Conservation (phyloP, 768 basidiomycete genomes). For the Cubamyces lactineus region DNA sequence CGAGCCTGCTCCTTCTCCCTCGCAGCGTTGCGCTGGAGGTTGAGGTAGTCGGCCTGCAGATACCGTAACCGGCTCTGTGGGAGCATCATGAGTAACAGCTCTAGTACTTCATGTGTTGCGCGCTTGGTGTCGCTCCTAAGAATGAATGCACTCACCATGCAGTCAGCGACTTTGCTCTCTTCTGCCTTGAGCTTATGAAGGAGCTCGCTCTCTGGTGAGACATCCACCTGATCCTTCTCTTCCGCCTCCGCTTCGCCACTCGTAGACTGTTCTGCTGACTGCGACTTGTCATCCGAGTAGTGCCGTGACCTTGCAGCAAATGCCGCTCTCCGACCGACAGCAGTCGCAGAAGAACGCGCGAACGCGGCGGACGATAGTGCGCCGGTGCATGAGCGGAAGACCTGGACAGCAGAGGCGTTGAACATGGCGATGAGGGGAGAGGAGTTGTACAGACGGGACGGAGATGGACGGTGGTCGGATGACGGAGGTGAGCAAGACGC, state of each 20-base stretch:
- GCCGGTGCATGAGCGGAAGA: constrained; percentile 63
- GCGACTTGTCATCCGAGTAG: constrained; percentile 61
- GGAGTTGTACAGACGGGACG: constrained; percentile 9
- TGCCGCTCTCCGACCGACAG: constrained; percentile 30
- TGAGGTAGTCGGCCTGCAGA: constrained; percentile 93
- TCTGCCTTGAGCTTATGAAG: constrained; percentile 73
- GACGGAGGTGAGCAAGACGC: constrained; percentile 29
- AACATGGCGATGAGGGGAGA: constrained; percentile 45
- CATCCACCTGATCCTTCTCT: constrained; percentile 32
- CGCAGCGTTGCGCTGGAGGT: constrained; percentile 88
- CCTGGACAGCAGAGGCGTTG: constrained; percentile 51
- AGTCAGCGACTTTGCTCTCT: constrained; percentile 78
- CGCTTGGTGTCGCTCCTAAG: not conserved
- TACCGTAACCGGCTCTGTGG: constrained; percentile 85
- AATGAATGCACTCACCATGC: constrained; percentile 62
- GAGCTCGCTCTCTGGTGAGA: constrained; percentile 38
- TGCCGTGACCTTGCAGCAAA: constrained; percentile 40
- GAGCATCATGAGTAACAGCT: not conserved
- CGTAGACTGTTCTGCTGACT: constrained; percentile 34
- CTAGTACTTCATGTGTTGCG: constrained; percentile 15
- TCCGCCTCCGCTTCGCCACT: constrained; percentile 7
- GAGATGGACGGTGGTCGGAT: constrained; percentile 18
- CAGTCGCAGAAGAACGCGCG: constrained; percentile 41
- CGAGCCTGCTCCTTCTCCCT: constrained; percentile 91
- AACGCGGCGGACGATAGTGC: constrained; percentile 55